These are phyloP conservation scores for Zalerion maritima DNA, from an alignment of 495 filamentous ascomycete species.

Conservation along the genomic window DNA sequence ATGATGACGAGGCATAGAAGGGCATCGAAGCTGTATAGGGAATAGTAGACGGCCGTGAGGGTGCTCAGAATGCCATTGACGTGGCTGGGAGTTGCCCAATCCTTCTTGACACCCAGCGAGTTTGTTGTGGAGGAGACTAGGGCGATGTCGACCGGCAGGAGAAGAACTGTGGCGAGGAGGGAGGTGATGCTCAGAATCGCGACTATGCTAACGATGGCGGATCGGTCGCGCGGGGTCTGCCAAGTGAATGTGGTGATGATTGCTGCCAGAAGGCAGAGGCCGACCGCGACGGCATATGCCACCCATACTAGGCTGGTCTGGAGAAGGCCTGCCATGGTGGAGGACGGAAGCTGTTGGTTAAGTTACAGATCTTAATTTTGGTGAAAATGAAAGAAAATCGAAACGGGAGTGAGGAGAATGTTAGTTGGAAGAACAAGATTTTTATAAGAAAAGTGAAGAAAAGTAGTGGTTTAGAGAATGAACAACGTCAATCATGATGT, in stretches of 20 bases:
- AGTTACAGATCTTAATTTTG: conserved; percentile 2
- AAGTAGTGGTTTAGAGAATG: no score
- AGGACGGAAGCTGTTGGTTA: conserved; percentile 27
- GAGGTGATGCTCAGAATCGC: conserved; percentile 74
- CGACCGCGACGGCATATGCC: conserved; percentile 70
- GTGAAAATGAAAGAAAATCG: conserved; percentile 4
- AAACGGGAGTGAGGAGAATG: conserved; percentile 2
- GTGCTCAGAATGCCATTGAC: conserved; percentile 64
- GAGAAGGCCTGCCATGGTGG: conserved; percentile 53
- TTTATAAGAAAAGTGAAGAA: conserved; percentile 6
- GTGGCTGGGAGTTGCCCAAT: conserved; percentile 74
- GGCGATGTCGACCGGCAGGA: conserved; percentile 91
- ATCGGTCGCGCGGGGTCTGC: conserved; percentile 77
- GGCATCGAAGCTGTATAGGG: conserved; percentile 81
- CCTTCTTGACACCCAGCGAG: conserved; percentile 68
- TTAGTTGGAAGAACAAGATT: conserved; percentile 4
- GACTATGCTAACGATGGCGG: conserved; percentile 61
- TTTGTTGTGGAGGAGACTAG: conserved; percentile 78
- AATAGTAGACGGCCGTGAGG: conserved; percentile 82
- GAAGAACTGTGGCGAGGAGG: conserved; percentile 79
- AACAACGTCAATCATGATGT: no score
- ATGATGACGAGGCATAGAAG: conserved; percentile 80
- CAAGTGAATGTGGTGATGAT: conserved; percentile 74
- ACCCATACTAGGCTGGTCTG: conserved; percentile 83
- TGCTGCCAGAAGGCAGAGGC: conserved; percentile 52